Evolutionary conservation across 495 filamentous ascomycete genomes (phyloP), one percentile per base, ranked within the genome.

Genomic region (Pyrenula aspistea): DNA sequence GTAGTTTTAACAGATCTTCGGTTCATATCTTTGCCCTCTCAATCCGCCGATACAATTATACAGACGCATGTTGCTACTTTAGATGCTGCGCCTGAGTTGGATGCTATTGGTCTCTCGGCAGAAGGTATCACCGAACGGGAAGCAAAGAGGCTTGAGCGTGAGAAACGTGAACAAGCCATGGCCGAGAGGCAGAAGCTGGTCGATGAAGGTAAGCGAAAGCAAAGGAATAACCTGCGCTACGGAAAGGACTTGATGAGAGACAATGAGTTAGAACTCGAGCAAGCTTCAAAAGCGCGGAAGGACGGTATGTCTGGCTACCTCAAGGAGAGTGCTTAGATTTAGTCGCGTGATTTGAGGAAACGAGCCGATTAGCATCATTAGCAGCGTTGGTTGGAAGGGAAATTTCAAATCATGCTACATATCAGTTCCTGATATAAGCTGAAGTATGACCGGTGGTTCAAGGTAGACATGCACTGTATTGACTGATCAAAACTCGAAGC

Each of bases 251-350:
- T 83, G 47, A 62, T 95, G 22, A 68, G 79, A 25, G 88, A 92
- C 67, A 88, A 86, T 54, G 88, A 93, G 67, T 75, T 77, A 49
- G 88, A 95, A 65, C 68, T 96, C 25, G 80, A 91, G 62, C 77
- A 78, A 58, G 90, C 90, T 12, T 89, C 92, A 85, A 81, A 74
- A 25, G 76, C 93, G 19, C 61, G 77, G 20, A 92, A 87, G 67
- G 82, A 80, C 55, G 88, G 89, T 20, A 61, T 92, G 47, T 76
- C 79, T 42, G 82, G 80, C 47, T 82, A 90, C 64, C 68, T 90
- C 58, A 71, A 77, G 50, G 62, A 60, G 10, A 20, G 31, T 15
- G 4, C 31, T 42, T 42, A n/a, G n/a, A n/a, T n/a, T n/a, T n/a
- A n/a, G n/a, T n/a, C n/a, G n/a, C n/a, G n/a, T n/a, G n/a, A n/a